These are phyloP conservation scores for Aureobasidium sp. DNA, from an alignment of 2,329 filamentous ascomycete genomes.

Conservation along the genomic window DNA sequence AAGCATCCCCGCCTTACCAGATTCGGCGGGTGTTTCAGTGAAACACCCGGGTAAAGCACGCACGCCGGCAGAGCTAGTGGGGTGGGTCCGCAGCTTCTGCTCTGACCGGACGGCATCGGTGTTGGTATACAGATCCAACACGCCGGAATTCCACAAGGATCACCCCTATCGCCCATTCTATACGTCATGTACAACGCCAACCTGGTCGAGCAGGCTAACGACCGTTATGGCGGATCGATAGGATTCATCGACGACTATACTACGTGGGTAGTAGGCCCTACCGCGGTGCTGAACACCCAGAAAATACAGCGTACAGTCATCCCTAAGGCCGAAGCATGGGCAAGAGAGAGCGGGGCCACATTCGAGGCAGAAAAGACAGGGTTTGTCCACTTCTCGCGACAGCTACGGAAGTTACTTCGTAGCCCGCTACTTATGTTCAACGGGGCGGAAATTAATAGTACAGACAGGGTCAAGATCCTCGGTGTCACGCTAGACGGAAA, in stretches of 20 bases:
- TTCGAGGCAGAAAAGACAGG: too few relatives aligned
- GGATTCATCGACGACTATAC: not conserved
- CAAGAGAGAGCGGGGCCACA: too few relatives aligned
- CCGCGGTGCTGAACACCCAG: not conserved
- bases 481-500: too few relatives aligned
- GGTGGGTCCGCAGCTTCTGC: not conserved
- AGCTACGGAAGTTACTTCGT: too few relatives aligned
- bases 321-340: not conserved
- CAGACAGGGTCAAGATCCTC: too few relatives aligned
- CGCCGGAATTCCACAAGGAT: not conserved
- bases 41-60: not conserved
- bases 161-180: not conserved
- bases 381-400: too few relatives aligned
- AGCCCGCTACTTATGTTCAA: too few relatives aligned
- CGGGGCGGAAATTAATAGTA: too few relatives aligned
- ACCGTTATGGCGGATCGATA: not conserved
- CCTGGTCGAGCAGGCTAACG: not conserved
- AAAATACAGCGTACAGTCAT: not conserved
- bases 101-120: not conserved
- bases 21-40: too few relatives aligned
- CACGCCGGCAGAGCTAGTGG: not conserved
- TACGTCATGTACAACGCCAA: not conserved
- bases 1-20: too few relatives aligned
- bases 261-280: not conserved
- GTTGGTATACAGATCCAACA: not conserved